These are phyloP conservation scores for Triticum monococcum DNA, from an alignment of 176 grass and related monocot species.

Conservation along the genomic window DNA sequence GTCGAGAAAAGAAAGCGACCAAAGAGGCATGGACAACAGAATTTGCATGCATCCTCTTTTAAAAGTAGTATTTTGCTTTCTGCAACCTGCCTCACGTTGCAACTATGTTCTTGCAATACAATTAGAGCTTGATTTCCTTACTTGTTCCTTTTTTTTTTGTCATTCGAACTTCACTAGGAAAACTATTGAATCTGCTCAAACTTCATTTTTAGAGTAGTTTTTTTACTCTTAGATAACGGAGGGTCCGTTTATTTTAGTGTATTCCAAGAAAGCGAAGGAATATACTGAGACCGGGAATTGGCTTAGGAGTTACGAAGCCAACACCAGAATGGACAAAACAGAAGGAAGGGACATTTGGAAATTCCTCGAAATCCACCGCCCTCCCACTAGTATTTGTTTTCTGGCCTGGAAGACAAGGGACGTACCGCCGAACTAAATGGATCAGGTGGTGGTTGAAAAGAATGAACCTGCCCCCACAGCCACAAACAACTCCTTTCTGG, in stretches of 20 bases:
- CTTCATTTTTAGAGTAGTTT: too few relatives aligned
- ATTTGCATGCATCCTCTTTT: background rate
- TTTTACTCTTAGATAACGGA: background rate
- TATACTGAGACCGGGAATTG: slow-evolving; percentile 11
- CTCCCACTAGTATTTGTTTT: background rate
- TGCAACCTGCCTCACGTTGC: background rate
- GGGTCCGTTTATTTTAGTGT: background rate
- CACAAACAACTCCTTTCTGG: background rate
- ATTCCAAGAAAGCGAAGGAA: slow-evolving; percentile 15
- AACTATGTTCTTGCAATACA: background rate
- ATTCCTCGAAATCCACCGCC: background rate
- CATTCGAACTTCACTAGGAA: slow-evolving; percentile 2
- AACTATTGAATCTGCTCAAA: background rate
- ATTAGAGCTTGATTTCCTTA: background rate
- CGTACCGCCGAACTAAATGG: background rate
- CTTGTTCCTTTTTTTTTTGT: background rate
- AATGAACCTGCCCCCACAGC: background rate
- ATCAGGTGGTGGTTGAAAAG: background rate
- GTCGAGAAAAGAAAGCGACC: background rate
- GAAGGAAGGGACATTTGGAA: background rate
- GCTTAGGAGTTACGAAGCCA: background rate
- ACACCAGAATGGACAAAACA: slow-evolving; percentile 8
- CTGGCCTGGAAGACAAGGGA: too few relatives aligned
- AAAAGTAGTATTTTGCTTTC: slow-evolving; percentile 32
- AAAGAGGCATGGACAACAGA: background rate